These are phyloP conservation scores for Tolypocladium guangdongense DNA, from an alignment of 2,329 filamentous ascomycete genomes.

Conservation along the genomic window DNA sequence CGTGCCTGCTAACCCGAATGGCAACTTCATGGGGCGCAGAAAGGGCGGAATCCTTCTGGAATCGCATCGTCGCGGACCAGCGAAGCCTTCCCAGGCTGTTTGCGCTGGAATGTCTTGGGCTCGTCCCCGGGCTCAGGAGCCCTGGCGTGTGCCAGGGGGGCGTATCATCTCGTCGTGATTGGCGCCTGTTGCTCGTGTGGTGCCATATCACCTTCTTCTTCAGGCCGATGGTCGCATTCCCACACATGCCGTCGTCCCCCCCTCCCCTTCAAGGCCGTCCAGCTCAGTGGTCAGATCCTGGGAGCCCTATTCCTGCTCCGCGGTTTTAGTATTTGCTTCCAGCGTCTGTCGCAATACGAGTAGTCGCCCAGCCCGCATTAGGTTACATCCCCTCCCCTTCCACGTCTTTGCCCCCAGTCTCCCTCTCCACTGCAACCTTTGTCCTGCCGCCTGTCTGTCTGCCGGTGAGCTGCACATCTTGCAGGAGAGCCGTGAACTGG, in stretches of 20 bases:
- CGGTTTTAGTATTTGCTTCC: constrained; percentile 7
- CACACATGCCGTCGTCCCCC: constrained; percentile 16
- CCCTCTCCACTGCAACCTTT: constrained; percentile 2
- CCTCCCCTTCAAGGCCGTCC: constrained; percentile 4
- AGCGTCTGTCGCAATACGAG: constrained; percentile 7
- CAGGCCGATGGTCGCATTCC: constrained; percentile 22
- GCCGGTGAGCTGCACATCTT: background rate
- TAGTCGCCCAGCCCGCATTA: constrained; percentile 10
- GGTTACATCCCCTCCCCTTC: constrained; percentile 11
- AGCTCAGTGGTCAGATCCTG: constrained; percentile 14
- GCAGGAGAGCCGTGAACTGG: constrained; percentile 1
- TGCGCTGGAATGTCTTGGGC: constrained; percentile 9
- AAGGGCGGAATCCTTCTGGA: constrained; percentile 18
- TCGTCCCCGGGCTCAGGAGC: background rate
- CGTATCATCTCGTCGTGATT: constrained; percentile 19
- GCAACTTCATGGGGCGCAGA: background rate
- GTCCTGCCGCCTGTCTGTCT: constrained; percentile 2
- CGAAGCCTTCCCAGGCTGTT: constrained; percentile 4
- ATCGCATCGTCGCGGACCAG: constrained; percentile 7
- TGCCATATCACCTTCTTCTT: constrained; percentile 24
- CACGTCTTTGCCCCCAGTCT: constrained; percentile 6
- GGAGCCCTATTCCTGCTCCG: constrained; percentile 7
- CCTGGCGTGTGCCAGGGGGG: constrained; percentile 11
- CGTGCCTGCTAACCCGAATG: background rate
- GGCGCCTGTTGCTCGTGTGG: constrained; percentile 14